Percentiles rank a stretch among this genome's conserved stretches.
Conservation (phyloP, 768 basidiomycete species). For the Lentinus brumalis region DNA sequence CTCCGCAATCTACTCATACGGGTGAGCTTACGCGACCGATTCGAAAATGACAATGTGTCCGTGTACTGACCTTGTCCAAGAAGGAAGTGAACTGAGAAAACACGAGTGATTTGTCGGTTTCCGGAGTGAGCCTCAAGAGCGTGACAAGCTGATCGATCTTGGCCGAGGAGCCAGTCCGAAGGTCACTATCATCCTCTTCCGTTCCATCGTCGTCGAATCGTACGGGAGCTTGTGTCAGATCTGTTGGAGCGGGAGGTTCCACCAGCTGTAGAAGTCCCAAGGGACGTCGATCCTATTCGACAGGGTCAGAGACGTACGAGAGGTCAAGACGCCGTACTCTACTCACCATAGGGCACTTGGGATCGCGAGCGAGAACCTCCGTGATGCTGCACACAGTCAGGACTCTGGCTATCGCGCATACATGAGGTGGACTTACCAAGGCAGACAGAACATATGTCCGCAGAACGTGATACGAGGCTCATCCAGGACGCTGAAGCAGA, state of each 20-base stretch:
- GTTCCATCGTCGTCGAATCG: conserved; percentile 38
- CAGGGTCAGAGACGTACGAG: background rate
- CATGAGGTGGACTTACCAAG: conserved; percentile 50
- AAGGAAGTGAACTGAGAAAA: conserved; percentile 91
- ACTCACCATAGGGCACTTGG: conserved; percentile 80
- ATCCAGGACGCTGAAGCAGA: conserved; percentile 62
- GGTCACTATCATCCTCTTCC: conserved; percentile 40
- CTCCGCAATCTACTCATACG: conserved; percentile 59
- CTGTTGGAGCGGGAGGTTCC: conserved; percentile 63
- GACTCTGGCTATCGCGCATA: background rate
- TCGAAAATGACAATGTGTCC: background rate
- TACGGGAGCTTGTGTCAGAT: conserved; percentile 63
- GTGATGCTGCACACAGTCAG: conserved; percentile 51
- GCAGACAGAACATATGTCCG: conserved; percentile 69
- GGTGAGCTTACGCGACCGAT: background rate
- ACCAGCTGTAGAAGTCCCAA: conserved; percentile 58
- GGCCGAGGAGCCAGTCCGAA: conserved; percentile 65
- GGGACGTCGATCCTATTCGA: conserved; percentile 65
- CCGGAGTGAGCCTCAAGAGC: conserved; percentile 67
- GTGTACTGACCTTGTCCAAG: conserved; percentile 63
- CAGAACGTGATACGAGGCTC: conserved; percentile 78
- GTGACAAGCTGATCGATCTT: conserved; percentile 84
- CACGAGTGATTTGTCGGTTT: conserved; percentile 77
- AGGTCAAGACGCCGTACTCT: background rate
- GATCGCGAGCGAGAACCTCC: conserved; percentile 67